Evolutionary conservation across 257 asterid species (phyloP), one percentile per base, ranked within the genome.

Genomic region (Solanum tacnaense): DNA sequence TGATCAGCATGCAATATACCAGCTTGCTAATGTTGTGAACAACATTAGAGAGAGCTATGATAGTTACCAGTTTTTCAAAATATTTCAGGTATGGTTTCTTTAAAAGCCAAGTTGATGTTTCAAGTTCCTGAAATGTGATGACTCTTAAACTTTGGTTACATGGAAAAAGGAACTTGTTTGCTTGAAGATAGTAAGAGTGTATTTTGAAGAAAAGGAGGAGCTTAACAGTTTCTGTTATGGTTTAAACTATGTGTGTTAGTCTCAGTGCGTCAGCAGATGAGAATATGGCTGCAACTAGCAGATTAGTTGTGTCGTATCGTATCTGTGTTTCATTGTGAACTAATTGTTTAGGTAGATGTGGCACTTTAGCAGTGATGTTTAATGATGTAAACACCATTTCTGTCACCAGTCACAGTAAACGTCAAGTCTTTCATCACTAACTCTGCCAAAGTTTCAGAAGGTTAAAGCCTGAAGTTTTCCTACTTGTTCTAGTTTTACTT

Each of bases 21-120:
- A 97, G 91, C 98, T 97, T 84, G 96, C 91, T 89, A 95, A 90
- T 83, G 94, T 97, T 29, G 94, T 93, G 89, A 92, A 92, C 88
- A 96, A 89, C 93, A 96, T 95, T 60, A 91, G 90, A 91, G 96
- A 96, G 93, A 94, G 96, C 96, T 97, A 97, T 71, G 98, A 97
- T 87, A 89, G 85, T 88, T 95, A 94, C 88, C 99, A 97, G 92
- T 97, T 97, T 95, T 97, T 93, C 93, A 97, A 94, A 91, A 96
- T 95, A 86, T 97, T 95, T 88, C 99, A 97, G 99, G 99, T 95
- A 91, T 87, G 39, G 81, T 58, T 76, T 52, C 62, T 44, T 41
- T 44, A 25, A 74, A 36, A 74, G 18, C 52, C 4, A 74, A 74
- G 65, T 79, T 79, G 25, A 41, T 41, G 38, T 79, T 44, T 79